Percentiles rank a stretch among this genome's conserved stretches.
phyloP scores from a whole-genome alignment of 2,329 filamentous ascomycete species.

The Cadophora gregata region DNA sequence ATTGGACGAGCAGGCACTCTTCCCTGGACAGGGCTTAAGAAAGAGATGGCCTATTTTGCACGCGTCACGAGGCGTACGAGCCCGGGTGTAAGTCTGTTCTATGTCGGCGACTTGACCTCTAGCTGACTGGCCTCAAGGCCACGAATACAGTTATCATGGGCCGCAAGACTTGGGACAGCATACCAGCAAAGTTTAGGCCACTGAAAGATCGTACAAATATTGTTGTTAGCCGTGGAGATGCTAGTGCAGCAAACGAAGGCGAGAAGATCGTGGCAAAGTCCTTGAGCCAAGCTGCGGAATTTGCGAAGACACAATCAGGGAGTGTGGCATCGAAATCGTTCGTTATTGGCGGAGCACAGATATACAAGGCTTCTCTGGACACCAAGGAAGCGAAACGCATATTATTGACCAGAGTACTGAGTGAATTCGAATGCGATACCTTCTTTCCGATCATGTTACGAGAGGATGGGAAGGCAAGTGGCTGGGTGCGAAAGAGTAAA shows the following conservation, averaged over 20 bases:
- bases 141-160: slow-evolving; percentile 92
- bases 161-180: slow-evolving; percentile 94
- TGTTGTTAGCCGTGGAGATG: slow-evolving; percentile 68
- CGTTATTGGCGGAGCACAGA: slow-evolving; percentile 87
- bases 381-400: slow-evolving; percentile 64
- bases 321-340: slow-evolving; percentile 57
- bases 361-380: slow-evolving; percentile 76
- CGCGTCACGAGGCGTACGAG: slow-evolving; percentile 74
- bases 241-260: slow-evolving; percentile 33
- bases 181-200: slow-evolving; percentile 79
- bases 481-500: slow-evolving; percentile 61
- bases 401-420: slow-evolving; percentile 71
- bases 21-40: slow-evolving; percentile 87
- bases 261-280: slow-evolving; percentile 21
- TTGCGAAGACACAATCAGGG: neutral
- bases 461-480: slow-evolving; percentile 38
- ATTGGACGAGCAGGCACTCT: slow-evolving; percentile 81
- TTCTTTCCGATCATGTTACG: slow-evolving; percentile 69
- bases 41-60: slow-evolving; percentile 95
- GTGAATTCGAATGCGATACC: slow-evolving; percentile 78
- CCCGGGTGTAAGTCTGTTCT: slow-evolving; percentile 44
- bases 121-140: slow-evolving; percentile 24
- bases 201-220: slow-evolving; percentile 82
- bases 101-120: neutral
- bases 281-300: slow-evolving; percentile 23